A percentile compares a stretch with the other conserved stretches of the same genome.
Evolutionary conservation across 805 yeast species (phyloP).

Genomic region (Suhomyces prunicola): DNA sequence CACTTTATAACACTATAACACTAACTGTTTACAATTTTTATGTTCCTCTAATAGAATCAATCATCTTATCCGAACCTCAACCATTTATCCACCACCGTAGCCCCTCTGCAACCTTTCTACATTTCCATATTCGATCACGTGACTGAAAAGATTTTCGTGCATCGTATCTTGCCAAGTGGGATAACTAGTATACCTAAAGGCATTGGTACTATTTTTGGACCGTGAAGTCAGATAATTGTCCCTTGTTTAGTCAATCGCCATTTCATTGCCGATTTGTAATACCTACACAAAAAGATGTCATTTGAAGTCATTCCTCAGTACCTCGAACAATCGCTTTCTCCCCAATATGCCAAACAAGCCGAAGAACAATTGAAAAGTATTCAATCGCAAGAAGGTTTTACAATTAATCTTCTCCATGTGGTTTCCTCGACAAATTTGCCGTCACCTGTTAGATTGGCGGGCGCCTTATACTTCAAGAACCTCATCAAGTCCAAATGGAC

Average conservation of each 20-base stretch:
- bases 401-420: slow-evolving; percentile 70
- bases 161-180: neutral
- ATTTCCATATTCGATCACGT: neutral
- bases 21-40: too few relatives aligned
- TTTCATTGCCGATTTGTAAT: too few relatives aligned
- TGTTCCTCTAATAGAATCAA: too few relatives aligned
- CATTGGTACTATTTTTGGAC: neutral
- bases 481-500: slow-evolving; percentile 83
- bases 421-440: slow-evolving; percentile 61
- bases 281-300: slow-evolving; percentile 5
- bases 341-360: slow-evolving; percentile 61
- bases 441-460: slow-evolving; percentile 71
- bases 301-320: slow-evolving; percentile 51
- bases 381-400: slow-evolving; percentile 71
- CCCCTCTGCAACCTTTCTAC: too few relatives aligned
- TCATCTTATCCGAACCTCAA: too few relatives aligned
- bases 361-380: slow-evolving; percentile 61
- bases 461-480: slow-evolving; percentile 87
- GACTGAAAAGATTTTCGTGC: neutral
- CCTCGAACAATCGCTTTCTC: slow-evolving; percentile 62
- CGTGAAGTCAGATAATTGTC: too few relatives aligned
- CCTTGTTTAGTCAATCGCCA: too few relatives aligned
- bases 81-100: too few relatives aligned
- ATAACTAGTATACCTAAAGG: too few relatives aligned
- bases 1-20: too few relatives aligned